phyloP scores from a whole-genome alignment of 805 yeast genomes.

The Torulaspora franciscae region DNA sequence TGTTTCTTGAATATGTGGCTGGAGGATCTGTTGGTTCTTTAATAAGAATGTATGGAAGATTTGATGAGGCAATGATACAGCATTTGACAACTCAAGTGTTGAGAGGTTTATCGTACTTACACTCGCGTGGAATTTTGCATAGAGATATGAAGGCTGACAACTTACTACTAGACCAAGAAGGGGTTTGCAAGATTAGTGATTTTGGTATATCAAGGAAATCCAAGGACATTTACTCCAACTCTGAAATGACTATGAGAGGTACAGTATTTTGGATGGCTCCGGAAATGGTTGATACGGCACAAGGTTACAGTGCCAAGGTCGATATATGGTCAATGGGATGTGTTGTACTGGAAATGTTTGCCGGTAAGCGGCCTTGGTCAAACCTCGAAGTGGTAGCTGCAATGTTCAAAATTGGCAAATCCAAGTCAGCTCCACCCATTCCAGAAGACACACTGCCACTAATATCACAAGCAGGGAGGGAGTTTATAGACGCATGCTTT shows the following conservation, averaged over 20 bases:
- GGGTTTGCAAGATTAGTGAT: constrained; percentile 91
- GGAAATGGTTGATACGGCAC: constrained; percentile 87
- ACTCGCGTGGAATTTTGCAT: constrained; percentile 80
- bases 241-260: constrained; percentile 98
- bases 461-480: constrained; percentile 60
- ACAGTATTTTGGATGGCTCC: constrained; percentile 99
- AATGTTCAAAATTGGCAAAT: constrained; percentile 79
- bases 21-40: constrained; percentile 95
- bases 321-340: constrained; percentile 99
- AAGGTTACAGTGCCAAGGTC: constrained; percentile 95
- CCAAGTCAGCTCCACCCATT: constrained; percentile 90
- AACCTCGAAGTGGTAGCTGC: constrained; percentile 93
- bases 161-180: constrained; percentile 79
- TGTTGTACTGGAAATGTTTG: constrained; percentile 95
- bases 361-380: constrained; percentile 97
- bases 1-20: constrained; percentile 92
- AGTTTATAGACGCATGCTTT: constrained; percentile 74
- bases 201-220: constrained; percentile 91
- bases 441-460: constrained; percentile 75
- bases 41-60: constrained; percentile 74
- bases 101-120: constrained; percentile 81
- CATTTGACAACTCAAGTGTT: constrained; percentile 76
- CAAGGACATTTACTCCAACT: constrained; percentile 80
- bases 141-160: constrained; percentile 96
- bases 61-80: constrained; percentile 70